Base-by-base conservation (phyloP, 306 rosid genomes). In the Echinosophora koreensis region DNA sequence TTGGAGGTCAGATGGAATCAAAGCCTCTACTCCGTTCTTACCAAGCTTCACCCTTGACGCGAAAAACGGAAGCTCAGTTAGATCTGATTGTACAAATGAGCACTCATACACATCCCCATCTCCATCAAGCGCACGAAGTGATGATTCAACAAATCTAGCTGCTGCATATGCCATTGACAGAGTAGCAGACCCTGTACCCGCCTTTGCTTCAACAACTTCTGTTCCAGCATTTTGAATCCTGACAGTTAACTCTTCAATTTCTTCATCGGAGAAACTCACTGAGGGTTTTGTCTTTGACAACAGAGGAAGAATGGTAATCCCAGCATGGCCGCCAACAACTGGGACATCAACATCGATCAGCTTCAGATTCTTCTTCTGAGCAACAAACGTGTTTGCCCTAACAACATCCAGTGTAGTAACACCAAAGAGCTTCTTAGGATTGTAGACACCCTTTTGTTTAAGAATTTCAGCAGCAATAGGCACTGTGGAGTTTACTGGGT, bases 131-230 rank as follows among this genome's bases (percentile, higher is more conserved):
- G 97, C 99, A 15, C 99, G 94, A 5, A 96, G 97, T 63, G 98
- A 92, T 0, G 99, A 96, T 83, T 96, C 99, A 2, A 96, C 97
- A 64, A 96, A 96, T 85, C 99, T 86, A 17, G 99, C 99, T 0
- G 99, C 99, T 3, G 98, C 98, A 83, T 96, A 96, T 56, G 99
- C 99, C 99, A 96, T 96, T 10, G 99, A 96, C 85, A 96, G 75
- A 59, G 99, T 96, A 39, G 99, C 99, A 47, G 99, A 96, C 18
- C 99, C 99, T 10, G 97, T 86, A 55, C 99, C 99, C 4, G 98
- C 99, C 87, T 96, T 96, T 2, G 99, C 99, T 77, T 96, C 99
- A 8, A 96, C 99, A 65, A 96, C 99, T 83, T 96, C 99, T 3
- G 98, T 96, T 79, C 99, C 99, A 7, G 97, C 99, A 61, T 92